Percentiles rank a stretch among this genome's conserved stretches.
phyloP scores from a whole-genome alignment of 768 basidiomycete genomes.

The Daedaleopsis sinensis region DNA sequence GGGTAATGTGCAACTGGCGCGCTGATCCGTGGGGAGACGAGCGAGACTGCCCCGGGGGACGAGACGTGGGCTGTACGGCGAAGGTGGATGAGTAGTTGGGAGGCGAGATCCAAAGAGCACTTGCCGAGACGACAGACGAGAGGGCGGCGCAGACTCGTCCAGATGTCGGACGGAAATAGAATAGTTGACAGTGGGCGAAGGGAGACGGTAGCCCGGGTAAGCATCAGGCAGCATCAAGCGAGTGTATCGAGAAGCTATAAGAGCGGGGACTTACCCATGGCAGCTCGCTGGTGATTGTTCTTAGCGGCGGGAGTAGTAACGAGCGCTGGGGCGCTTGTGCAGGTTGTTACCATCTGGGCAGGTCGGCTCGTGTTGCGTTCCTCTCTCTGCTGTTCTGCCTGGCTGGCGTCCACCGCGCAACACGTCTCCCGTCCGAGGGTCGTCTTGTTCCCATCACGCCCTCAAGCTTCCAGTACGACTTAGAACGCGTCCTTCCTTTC shows the following conservation, averaged over 20 bases:
- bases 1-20: too few species aligned
- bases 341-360: slow-evolving; percentile 11
- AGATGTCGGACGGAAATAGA: too few species aligned
- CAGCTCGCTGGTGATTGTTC: slow-evolving; percentile 4
- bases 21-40: too few species aligned
- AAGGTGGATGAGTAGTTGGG: too few species aligned
- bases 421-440: slow-evolving; percentile 22
- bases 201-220: too few species aligned
- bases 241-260: not conserved
- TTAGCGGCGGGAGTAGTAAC: slow-evolving; percentile 5
- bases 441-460: slow-evolving; percentile 11
- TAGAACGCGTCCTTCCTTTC: slow-evolving; percentile 34
- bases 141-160: too few species aligned
- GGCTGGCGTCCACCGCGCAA: slow-evolving; percentile 26
- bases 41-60: too few species aligned
- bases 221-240: not conserved
- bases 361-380: slow-evolving; percentile 12
- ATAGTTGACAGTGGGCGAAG: too few species aligned
- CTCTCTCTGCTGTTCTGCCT: slow-evolving; percentile 28
- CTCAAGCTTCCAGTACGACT: slow-evolving; percentile 21
- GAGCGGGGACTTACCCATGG: not conserved
- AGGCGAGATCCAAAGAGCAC: too few species aligned
- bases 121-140: too few species aligned
- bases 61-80: too few species aligned
- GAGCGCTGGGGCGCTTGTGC: slow-evolving; percentile 14